Evolutionary conservation across 1,284 basidiomycete species (phyloP).

Genomic region (Apiotrichum domesticum): DNA sequence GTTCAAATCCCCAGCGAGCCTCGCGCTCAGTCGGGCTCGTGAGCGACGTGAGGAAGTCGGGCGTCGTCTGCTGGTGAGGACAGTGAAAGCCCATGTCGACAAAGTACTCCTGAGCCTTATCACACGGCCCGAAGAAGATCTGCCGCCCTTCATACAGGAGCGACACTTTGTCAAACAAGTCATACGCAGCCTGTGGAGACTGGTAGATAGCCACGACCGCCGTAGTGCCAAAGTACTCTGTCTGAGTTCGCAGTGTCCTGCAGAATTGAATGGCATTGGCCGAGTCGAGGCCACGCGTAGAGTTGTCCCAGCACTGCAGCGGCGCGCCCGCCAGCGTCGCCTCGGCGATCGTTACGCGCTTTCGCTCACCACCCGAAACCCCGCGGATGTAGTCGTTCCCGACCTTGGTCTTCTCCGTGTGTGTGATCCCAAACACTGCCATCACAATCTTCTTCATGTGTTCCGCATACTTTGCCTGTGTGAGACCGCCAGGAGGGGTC

Average conservation of each 20-base stretch:
- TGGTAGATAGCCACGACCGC: constrained; percentile 50
- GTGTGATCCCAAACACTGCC: constrained; percentile 52
- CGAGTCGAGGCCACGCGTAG: constrained; percentile 54
- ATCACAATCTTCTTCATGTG: constrained; percentile 50
- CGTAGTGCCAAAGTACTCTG: constrained; percentile 47
- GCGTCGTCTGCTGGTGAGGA: constrained; percentile 45
- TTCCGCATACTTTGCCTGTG: constrained; percentile 42
- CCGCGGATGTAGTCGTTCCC: constrained; percentile 50
- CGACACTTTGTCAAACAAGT: constrained; percentile 62
- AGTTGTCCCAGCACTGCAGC: constrained; percentile 50
- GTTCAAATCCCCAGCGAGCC: constrained; percentile 51
- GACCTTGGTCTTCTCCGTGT: constrained; percentile 50
- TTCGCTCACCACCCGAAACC: constrained; percentile 53
- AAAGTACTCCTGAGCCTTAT: constrained; percentile 71
- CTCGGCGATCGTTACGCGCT: constrained; percentile 54
- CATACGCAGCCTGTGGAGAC: constrained; percentile 51
- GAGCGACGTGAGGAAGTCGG: constrained; percentile 58
- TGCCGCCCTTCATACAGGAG: constrained; percentile 75
- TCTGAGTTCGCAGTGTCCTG: constrained; percentile 51
- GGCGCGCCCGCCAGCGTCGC: constrained; percentile 42
- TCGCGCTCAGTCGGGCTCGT: constrained; percentile 59
- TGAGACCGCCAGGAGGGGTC: constrained; percentile 46
- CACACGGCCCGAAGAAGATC: constrained; percentile 70
- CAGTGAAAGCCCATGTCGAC: constrained; percentile 66
- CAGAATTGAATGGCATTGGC: constrained; percentile 54